Conservation (phyloP, 148 eudicot species). For the Polygonum aviculare region DNA sequence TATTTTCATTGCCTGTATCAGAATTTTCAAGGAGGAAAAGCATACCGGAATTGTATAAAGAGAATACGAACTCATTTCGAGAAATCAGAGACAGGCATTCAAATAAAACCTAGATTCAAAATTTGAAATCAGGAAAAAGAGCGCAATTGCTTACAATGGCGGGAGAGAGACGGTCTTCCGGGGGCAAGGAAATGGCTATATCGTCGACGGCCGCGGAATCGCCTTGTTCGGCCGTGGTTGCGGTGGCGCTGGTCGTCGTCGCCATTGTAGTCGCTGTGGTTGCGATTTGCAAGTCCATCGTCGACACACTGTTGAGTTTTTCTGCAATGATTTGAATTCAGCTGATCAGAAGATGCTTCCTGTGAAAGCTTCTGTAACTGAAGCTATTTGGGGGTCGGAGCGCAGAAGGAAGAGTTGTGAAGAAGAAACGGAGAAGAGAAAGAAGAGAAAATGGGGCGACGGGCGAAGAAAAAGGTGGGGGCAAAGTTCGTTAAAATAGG, state of each 20-base stretch:
- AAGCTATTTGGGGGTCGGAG: background rate
- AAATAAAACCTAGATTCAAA: background rate
- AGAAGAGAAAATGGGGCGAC: background rate
- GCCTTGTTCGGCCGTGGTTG: background rate
- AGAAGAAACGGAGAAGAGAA: background rate
- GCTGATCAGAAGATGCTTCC: background rate
- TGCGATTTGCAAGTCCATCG: no score
- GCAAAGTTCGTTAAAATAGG: background rate
- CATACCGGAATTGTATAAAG: no score
- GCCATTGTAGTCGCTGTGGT: background rate
- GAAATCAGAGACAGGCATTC: background rate
- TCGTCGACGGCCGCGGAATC: background rate
- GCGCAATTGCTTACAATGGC: slow-evolving; percentile 4
- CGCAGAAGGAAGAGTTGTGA: background rate
- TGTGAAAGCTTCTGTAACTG: background rate
- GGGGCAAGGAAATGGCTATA: background rate
- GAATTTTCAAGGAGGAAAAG: background rate
- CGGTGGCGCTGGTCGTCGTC: background rate
- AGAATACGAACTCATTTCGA: background rate
- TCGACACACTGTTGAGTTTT: background rate
- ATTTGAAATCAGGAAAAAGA: background rate
- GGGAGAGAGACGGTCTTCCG: background rate
- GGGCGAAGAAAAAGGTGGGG: background rate
- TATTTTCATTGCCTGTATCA: no score
- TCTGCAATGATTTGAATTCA: background rate